Conservation (phyloP, 495 filamentous ascomycete species). For the Aspergillus affinis region DNA sequence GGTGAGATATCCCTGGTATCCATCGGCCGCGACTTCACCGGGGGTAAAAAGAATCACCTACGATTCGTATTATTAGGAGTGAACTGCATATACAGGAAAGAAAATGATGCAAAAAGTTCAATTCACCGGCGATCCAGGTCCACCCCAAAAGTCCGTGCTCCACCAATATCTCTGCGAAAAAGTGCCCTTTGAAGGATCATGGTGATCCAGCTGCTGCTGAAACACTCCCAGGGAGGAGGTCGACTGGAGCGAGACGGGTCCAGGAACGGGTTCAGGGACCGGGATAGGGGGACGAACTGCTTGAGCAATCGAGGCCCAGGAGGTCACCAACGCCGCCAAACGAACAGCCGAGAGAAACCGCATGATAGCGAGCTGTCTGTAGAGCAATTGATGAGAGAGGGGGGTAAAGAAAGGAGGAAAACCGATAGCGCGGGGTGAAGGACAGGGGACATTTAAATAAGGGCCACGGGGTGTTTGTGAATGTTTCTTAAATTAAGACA, state of each 20-base stretch:
- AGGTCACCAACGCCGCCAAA: slow-evolving; percentile 1
- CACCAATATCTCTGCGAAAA: slow-evolving; percentile 56
- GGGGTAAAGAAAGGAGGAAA: background rate
- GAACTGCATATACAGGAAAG: background rate
- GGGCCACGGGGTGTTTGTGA: background rate
- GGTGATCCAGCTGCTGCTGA: slow-evolving; percentile 55
- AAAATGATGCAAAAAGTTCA: background rate
- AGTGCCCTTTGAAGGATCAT: slow-evolving; percentile 50
- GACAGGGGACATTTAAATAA: background rate
- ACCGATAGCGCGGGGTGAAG: background rate
- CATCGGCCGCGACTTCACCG: slow-evolving; percentile 54
- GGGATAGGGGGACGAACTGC: slow-evolving; percentile 7
- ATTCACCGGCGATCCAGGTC: slow-evolving; percentile 54
- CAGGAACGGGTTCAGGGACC: slow-evolving; percentile 6
- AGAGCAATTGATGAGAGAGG: background rate
- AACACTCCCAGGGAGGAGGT: slow-evolving; percentile 30
- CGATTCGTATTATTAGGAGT: slow-evolving; percentile 1
- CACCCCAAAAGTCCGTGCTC: slow-evolving; percentile 48
- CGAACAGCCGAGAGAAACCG: slow-evolving; percentile 5
- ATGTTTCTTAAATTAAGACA: background rate
- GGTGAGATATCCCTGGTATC: slow-evolving; percentile 50
- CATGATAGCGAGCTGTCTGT: slow-evolving; percentile 3
- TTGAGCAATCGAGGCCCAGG: slow-evolving; percentile 8
- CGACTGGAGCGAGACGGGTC: background rate
- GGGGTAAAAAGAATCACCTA: slow-evolving; percentile 57